Evolutionary conservation across 768 basidiomycete genomes (phyloP).

Genomic region (Suillus tomentosus): DNA sequence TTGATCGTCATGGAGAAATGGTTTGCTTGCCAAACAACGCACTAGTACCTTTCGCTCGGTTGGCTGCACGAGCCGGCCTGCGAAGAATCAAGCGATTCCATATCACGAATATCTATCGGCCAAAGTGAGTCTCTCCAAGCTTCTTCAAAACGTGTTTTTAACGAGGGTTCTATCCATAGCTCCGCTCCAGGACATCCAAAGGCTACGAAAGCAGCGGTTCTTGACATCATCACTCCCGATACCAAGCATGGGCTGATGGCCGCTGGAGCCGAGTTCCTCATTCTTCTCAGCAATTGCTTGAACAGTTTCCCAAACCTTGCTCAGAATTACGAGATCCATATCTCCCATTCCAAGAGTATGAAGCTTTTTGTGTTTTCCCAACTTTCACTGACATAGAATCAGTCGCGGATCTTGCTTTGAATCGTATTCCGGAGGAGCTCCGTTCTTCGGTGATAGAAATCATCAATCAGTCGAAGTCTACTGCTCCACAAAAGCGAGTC

Average conservation of each 20-base stretch:
- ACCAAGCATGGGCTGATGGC: slow-evolving; percentile 61
- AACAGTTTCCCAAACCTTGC: slow-evolving; percentile 71
- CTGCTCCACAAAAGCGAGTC: slow-evolving; percentile 67
- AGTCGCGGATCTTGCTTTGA: slow-evolving; percentile 72
- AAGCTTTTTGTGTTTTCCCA: slow-evolving; percentile 11
- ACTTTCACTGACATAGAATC: slow-evolving; percentile 12
- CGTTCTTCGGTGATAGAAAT: slow-evolving; percentile 63
- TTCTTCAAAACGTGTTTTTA: slow-evolving; percentile 10
- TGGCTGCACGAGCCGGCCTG: slow-evolving; percentile 68
- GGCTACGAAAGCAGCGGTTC: slow-evolving; percentile 70
- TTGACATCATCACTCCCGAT: slow-evolving; percentile 85
- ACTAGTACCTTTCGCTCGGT: slow-evolving; percentile 76
- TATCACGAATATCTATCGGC: slow-evolving; percentile 70
- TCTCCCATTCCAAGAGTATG: slow-evolving; percentile 79
- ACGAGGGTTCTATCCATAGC: slow-evolving; percentile 35
- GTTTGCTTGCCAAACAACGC: slow-evolving; percentile 74
- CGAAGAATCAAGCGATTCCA: slow-evolving; percentile 84
- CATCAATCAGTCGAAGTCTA: slow-evolving; percentile 64
- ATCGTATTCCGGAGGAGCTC: slow-evolving; percentile 58
- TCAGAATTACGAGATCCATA: slow-evolving; percentile 70
- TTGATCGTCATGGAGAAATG: slow-evolving; percentile 80
- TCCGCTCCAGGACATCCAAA: slow-evolving; percentile 73
- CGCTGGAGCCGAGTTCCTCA: slow-evolving; percentile 73
- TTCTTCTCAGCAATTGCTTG: slow-evolving; percentile 66
- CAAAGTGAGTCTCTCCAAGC: slow-evolving; percentile 48